Base-by-base conservation (phyloP, 371 early-diverging fungal genomes). In the Scutellospora calospora region DNA sequence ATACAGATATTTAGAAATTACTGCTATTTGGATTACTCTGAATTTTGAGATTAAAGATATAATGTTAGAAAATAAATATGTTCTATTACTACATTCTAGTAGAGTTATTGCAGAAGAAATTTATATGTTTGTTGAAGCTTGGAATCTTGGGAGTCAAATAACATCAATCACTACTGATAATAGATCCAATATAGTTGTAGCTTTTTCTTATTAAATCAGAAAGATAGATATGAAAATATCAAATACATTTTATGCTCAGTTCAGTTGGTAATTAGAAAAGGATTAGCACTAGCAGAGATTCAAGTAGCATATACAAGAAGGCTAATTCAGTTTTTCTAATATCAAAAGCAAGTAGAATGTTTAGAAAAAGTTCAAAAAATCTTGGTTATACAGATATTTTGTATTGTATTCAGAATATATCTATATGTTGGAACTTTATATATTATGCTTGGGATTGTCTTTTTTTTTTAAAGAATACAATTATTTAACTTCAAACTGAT, bases 1-100 rank as follows among this genome's bases (percentile, higher is more conserved):
- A 49, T 14, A 49, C 51, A 49, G 51, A 49, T 49, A 49, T 49
- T 49, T 49, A 49, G 65, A 25, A 18, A n/a, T 65, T 33, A 65
- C 38, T 65, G 38, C 65, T 35, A 35, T 18, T 35, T 65, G 14
- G 4, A 65, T 65, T 33, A 38, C 38, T 35, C 9, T 51, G 27
- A 51, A 71, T 22, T 71, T 71, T 49, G 51, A 51, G 22, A 51
- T 71, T 22, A 27, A 49, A 31, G 71, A 71, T 51, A 49, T 71
- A 3, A 51, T 71, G 71, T 27, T 71, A 45, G 71, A 71, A 8
- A 51, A 51, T 5, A 52, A 71, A 71, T 71, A 71, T 71, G 22
- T 71, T 51, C 52, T 33, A 25, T 41, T 22, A n/a, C 52, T 51
- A 25, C 51, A 71, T 71, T 51, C 16, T 14, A 33, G 51, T n/a